Evolutionary conservation across 768 basidiomycete species (phyloP).

Genomic region (Termitomyces sp.): DNA sequence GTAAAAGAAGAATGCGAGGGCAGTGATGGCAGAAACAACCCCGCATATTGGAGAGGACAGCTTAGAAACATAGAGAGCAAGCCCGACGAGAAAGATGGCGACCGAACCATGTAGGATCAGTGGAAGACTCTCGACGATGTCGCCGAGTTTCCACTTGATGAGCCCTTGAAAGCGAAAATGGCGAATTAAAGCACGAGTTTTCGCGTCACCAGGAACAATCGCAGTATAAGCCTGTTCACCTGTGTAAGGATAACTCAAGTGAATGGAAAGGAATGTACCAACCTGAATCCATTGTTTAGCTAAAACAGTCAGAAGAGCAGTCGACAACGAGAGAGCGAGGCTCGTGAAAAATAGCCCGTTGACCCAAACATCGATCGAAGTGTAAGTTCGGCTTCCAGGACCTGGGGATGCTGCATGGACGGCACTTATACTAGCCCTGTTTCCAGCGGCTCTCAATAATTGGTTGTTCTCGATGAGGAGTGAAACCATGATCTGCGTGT

Average conservation of each 20-base stretch:
- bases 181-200: constrained; percentile 1
- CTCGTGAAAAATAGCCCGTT: constrained; percentile 1
- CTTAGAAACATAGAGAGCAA: not conserved
- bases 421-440: not conserved
- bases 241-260: not conserved
- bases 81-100: not conserved
- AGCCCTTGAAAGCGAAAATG: constrained; percentile 2
- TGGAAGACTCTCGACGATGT: not conserved
- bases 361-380: not conserved
- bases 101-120: not conserved
- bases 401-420: not conserved
- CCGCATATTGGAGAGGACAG: not conserved
- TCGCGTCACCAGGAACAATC: not conserved
- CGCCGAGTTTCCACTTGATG: not conserved
- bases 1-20: not conserved
- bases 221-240: not conserved
- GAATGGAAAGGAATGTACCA: not conserved
- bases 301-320: not conserved
- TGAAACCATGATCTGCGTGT: not conserved
- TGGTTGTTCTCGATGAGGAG: not conserved
- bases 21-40: not conserved
- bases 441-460: not conserved
- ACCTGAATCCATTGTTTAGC: constrained; percentile 3
- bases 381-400: not conserved
- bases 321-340: not conserved